Evolutionary conservation across 257 asterid genomes (phyloP), one percentile per base, ranked within the genome.

Genomic region (Gentiana macrophylla): DNA sequence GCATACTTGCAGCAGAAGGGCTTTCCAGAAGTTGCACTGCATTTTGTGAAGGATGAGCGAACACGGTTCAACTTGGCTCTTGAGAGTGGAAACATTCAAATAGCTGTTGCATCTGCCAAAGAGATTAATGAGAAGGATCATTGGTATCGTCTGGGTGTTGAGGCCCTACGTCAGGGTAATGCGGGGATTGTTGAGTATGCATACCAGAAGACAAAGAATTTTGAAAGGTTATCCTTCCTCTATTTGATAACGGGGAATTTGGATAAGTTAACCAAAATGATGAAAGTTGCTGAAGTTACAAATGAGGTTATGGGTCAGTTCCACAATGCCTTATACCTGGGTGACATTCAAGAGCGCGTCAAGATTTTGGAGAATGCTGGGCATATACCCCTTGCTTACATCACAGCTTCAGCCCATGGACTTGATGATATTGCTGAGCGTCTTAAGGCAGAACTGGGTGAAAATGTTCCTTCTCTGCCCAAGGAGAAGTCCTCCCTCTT

Each of bases 101-200:
- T 78, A 54, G 95, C 95, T 48, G 86, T 80, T 8, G 89, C 77
- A 44, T 71, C 94, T 49, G 96, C 96, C 12, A 84, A 84, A 55
- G 82, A 80, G 73, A 83, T 87, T 56, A 90, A 84, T 45, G 90
- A 84, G 78, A 87, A 89, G 63, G 97, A 85, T 72, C 73, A 89
- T 70, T 89, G 97, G 97, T 89, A 89, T 70, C 74, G 80, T 64
- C 79, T 89, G 32, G 97, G 97, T 35, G 89, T 89, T 57, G 97
- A 83, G 79, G 97, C 97, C 71, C 94, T 89, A 53, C 85, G 93
- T 52, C 94, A 80, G 72, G 96, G 96, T 43, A 87, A 92, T 77
- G 75, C 95, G 33, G 94, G 97, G 12, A 89, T 89, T 37, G 97
- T 89, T 43, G 95, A 89, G 62, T 89, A 89, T 68, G 97, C 97